Evolutionary conservation across 139 green algal genomes (phyloP).

Genomic region (Zygnema cylindricum): DNA sequence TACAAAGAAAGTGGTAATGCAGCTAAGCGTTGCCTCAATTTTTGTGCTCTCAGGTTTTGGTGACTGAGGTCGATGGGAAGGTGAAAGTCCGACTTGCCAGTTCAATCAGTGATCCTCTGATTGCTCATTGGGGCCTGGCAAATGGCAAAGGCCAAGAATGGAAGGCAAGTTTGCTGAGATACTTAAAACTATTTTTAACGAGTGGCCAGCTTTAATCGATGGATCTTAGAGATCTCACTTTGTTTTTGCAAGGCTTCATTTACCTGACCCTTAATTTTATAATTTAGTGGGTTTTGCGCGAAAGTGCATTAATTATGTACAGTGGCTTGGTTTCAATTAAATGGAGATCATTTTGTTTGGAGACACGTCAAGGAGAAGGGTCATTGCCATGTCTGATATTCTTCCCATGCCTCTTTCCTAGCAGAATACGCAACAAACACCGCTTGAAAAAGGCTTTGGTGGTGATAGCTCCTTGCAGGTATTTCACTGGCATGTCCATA

Average conservation of each 20-base stretch:
- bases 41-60: constrained; percentile 46
- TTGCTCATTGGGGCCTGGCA: constrained; percentile 39
- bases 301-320: too few relatives aligned
- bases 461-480: constrained; percentile 51
- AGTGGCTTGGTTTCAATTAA: too few relatives aligned
- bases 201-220: too few relatives aligned
- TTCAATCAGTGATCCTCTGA: background rate
- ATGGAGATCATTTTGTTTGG: too few relatives aligned
- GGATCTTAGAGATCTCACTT: too few relatives aligned
- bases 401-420: background rate
- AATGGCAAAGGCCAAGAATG: constrained; percentile 41
- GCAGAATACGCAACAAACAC: constrained; percentile 35
- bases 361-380: too few relatives aligned
- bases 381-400: constrained; percentile 10
- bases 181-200: too few relatives aligned
- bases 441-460: constrained; percentile 47
- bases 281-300: too few relatives aligned
- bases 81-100: constrained; percentile 40
- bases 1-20: background rate
- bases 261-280: too few relatives aligned
- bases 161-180: constrained; percentile 35
- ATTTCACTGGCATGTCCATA: background rate
- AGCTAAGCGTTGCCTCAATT: background rate
- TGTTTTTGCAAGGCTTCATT: too few relatives aligned
- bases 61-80: constrained; percentile 45